phyloP scores from a whole-genome alignment of 108 stramenopile genomes.

The Schizochytrium sp. region DNA sequence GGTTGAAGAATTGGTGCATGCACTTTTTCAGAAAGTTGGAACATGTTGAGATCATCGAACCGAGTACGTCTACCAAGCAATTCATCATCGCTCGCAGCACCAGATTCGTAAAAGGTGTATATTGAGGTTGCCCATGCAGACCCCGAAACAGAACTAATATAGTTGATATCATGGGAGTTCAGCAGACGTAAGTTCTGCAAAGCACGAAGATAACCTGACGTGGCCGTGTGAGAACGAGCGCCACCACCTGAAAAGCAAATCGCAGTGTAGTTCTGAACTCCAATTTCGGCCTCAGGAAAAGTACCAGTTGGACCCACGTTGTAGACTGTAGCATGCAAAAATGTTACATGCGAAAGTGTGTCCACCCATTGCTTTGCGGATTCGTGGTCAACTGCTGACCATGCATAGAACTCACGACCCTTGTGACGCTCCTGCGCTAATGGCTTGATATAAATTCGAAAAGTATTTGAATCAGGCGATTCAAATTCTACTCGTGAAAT shows the following conservation, averaged over 20 bases:
- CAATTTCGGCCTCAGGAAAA: slow-evolving; percentile 33
- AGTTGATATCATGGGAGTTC: slow-evolving; percentile 30
- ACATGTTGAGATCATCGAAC: not conserved
- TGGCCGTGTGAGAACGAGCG: slow-evolving; percentile 32
- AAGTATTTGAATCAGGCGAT: slow-evolving; percentile 22
- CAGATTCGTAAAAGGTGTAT: slow-evolving; percentile 30
- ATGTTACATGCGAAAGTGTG: not conserved
- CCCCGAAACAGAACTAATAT: slow-evolving; percentile 53
- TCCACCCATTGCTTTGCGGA: slow-evolving; percentile 29
- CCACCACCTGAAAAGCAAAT: slow-evolving; percentile 54
- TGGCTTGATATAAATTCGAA: not conserved
- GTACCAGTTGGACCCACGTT: not conserved
- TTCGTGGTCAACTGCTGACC: slow-evolving; percentile 29
- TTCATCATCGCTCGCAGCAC: slow-evolving; percentile 49
- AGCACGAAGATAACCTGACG: slow-evolving; percentile 38
- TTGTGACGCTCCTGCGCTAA: slow-evolving; percentile 16
- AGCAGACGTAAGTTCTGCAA: not conserved
- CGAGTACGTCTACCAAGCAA: not conserved
- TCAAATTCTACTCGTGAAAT: slow-evolving; percentile 9
- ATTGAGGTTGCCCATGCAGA: slow-evolving; percentile 43
- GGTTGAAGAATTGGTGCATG: not conserved
- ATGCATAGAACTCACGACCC: slow-evolving; percentile 32
- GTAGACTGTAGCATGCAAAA: slow-evolving; percentile 45
- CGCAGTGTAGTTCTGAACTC: slow-evolving; percentile 15
- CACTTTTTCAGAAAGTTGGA: not conserved